Evolutionary conservation across 768 basidiomycete genomes (phyloP).

Genomic region (Mycena sanguinolenta): DNA sequence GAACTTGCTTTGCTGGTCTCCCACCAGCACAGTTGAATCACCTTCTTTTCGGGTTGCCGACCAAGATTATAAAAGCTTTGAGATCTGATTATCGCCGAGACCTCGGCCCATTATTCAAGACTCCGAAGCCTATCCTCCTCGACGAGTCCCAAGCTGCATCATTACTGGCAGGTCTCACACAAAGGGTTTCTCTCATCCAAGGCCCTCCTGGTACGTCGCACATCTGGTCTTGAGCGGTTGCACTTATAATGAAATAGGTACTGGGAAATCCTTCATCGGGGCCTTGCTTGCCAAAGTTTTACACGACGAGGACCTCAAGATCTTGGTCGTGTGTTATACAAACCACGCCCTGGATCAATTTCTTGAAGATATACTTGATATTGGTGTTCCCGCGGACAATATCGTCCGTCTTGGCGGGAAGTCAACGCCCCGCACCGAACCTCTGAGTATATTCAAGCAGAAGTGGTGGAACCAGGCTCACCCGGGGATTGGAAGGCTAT

Average conservation of each 20-base stretch:
- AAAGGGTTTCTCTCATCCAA: constrained; percentile 73
- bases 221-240: not conserved
- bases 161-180: constrained; percentile 66
- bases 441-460: constrained; percentile 60
- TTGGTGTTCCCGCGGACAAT: constrained; percentile 62
- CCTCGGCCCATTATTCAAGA: constrained; percentile 53
- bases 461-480: constrained; percentile 39
- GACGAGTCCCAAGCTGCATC: constrained; percentile 65
- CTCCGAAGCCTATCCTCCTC: constrained; percentile 57
- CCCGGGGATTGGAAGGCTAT: constrained; percentile 58
- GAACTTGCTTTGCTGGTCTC: constrained; percentile 69
- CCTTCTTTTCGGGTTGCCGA: constrained; percentile 22
- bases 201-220: constrained; percentile 72
- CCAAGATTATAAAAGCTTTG: constrained; percentile 43
- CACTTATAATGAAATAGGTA: constrained; percentile 57
- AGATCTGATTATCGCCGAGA: constrained; percentile 51
- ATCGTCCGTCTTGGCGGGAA: constrained; percentile 76
- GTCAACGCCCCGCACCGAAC: constrained; percentile 60
- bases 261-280: constrained; percentile 82
- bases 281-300: constrained; percentile 74
- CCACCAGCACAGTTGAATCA: constrained; percentile 27
- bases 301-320: constrained; percentile 62
- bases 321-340: constrained; percentile 80
- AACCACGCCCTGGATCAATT: constrained; percentile 84
- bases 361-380: constrained; percentile 70